These are phyloP conservation scores for Alternaria alternata DNA, from an alignment of 2,329 filamentous ascomycete genomes.

Conservation along the genomic window DNA sequence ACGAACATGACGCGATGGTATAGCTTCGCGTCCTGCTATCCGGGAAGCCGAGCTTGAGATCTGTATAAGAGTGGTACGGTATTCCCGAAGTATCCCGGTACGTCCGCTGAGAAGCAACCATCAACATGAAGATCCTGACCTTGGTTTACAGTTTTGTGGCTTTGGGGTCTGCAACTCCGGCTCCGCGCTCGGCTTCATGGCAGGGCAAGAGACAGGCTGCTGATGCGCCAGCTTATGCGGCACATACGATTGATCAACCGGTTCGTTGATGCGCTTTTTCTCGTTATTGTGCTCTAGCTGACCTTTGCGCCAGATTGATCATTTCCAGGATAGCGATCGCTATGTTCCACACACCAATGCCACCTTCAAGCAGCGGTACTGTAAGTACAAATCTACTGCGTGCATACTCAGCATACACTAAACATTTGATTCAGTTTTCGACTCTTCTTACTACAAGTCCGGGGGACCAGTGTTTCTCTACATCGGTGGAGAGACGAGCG, in stretches of 20 bases:
- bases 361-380: constrained; percentile 65
- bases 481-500: constrained; percentile 58
- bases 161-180: constrained; percentile 12
- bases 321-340: constrained; percentile 54
- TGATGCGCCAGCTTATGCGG: constrained; percentile 25
- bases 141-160: constrained; percentile 14
- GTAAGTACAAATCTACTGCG: neutral
- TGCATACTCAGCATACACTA: neutral
- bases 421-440: constrained; percentile 49
- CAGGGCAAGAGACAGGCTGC: constrained; percentile 22
- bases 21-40: neutral
- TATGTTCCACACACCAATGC: constrained; percentile 56
- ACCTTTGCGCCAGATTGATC: constrained; percentile 51
- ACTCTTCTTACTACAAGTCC: constrained; percentile 62
- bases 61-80: constrained; percentile 6
- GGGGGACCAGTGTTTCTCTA: constrained; percentile 62
- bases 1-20: constrained; percentile 15
- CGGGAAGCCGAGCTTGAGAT: neutral
- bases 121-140: constrained; percentile 19
- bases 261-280: constrained; percentile 12
- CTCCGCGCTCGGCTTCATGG: constrained; percentile 3
- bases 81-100: neutral
- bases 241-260: constrained; percentile 37
- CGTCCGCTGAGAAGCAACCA: neutral
- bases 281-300: neutral